Evolutionary conservation across 2,329 filamentous ascomycete genomes (phyloP), one percentile per base, ranked within the genome.

Genomic region (Monilinia vaccinii-corymbosi): DNA sequence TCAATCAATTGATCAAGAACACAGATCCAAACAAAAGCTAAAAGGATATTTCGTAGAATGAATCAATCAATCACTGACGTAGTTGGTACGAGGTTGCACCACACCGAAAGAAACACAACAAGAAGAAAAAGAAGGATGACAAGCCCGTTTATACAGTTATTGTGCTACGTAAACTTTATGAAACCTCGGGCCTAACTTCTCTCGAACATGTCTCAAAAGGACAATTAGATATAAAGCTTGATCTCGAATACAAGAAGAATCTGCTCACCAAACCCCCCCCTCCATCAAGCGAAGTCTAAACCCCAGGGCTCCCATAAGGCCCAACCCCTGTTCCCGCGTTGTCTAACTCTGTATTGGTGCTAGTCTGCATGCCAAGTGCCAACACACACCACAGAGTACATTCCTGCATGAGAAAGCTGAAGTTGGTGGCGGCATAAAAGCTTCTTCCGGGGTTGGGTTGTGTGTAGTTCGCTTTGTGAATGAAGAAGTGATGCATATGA

Each of bases 331-430:
- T 28, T 40, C 6, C 23, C 34, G 18, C 49, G 18, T 52, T 52
- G 49, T 52, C 49, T 25, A n/a, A n/a, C n/a, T n/a, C n/a, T n/a
- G n/a, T n/a, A 51, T 51, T 51, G 49, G 49, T 25, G 49, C 36
- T 51, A 16, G 25, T 3, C 25, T 28, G 25, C 25, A 28, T 28
- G 25, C 25, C 25, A 52, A 52, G 49, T 52, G 49, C 34, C 34
- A 23, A 13, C 34, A 47, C 38, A 40, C n/a, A 16, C 8, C 18
- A n/a, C 8, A 16, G 18, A 40, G 8, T n/a, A 8, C 16, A n/a
- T 18, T 14, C 34, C 14, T 36, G 13, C 34, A 36, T 36, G 25
- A 28, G 25, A 28, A 28, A 28, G 25, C 25, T 28, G 25, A 28
- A 28, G 6, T n/a, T n/a, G n/a, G n/a, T 28, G 25, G 25, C 6